Percentiles rank a stretch among this genome's conserved stretches.
phyloP scores from a whole-genome alignment of 2,329 filamentous ascomycete genomes.

The Hortaea werneckii region DNA sequence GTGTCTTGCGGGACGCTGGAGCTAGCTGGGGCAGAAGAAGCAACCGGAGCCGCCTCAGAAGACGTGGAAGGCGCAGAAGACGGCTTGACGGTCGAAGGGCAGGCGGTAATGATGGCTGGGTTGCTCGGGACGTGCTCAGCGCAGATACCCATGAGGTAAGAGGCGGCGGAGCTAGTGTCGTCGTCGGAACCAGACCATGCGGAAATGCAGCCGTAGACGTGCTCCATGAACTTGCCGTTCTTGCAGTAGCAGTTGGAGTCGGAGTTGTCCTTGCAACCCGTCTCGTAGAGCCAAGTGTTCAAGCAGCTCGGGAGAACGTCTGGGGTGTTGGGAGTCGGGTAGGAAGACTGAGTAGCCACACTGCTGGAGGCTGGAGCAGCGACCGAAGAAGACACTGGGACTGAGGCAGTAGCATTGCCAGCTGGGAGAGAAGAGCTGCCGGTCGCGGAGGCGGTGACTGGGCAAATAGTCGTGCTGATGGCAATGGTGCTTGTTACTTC shows the following conservation, averaged over 20 bases:
- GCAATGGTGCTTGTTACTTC: constrained; percentile 29
- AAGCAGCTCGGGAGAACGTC: constrained; percentile 74
- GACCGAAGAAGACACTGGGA: not conserved
- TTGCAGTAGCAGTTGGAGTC: constrained; percentile 83
- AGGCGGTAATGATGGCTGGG: constrained; percentile 73
- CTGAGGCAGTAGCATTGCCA: not conserved
- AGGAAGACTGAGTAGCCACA: not conserved
- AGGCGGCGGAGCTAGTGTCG: constrained; percentile 60
- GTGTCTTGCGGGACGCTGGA: not conserved
- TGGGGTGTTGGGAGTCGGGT: constrained; percentile 42
- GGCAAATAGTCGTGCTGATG: constrained; percentile 33
- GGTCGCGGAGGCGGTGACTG: constrained; percentile 20
- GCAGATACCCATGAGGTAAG: constrained; percentile 83
- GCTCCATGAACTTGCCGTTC: constrained; percentile 61
- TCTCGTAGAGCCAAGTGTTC: constrained; percentile 74
- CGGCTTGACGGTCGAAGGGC: constrained; percentile 50
- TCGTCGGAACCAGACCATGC: constrained; percentile 59
- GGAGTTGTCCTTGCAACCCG: constrained; percentile 73
- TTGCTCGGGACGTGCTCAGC: constrained; percentile 63
- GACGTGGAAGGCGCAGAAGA: constrained; percentile 18
- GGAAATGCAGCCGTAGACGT: constrained; percentile 71
- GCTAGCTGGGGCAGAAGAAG: not conserved
- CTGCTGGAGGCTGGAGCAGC: constrained; percentile 1
- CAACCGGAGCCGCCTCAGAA: constrained; percentile 7
- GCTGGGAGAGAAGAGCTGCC: not conserved